These are phyloP conservation scores for Rhodotorula sp. DNA, from an alignment of 1,284 basidiomycete species.

Conservation along the genomic window DNA sequence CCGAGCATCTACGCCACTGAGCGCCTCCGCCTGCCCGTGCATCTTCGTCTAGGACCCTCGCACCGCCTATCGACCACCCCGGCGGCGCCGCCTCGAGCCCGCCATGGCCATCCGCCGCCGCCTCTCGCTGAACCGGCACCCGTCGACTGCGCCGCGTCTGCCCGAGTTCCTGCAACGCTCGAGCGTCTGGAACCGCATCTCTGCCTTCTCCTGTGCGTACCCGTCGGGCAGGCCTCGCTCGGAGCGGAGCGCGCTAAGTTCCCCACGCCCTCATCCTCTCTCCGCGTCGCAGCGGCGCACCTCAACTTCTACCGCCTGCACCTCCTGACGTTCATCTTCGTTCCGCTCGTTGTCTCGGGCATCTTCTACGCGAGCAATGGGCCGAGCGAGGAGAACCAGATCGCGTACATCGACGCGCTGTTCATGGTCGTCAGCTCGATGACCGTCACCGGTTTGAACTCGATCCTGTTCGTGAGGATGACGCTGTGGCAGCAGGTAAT, in stretches of 20 bases:
- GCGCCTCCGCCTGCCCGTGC: too few species aligned
- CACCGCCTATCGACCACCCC: background rate
- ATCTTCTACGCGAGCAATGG: slow-evolving; percentile 53
- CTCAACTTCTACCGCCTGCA: slow-evolving; percentile 49
- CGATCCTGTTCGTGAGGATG: slow-evolving; percentile 32
- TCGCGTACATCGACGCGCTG: slow-evolving; percentile 51
- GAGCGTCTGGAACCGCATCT: slow-evolving; percentile 12
- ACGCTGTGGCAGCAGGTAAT: slow-evolving; percentile 45
- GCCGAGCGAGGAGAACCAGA: slow-evolving; percentile 37
- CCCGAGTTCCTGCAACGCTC: slow-evolving; percentile 24
- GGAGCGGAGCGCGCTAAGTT: too few species aligned
- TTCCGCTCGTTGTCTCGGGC: slow-evolving; percentile 49
- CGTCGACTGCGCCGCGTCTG: slow-evolving; percentile 19
- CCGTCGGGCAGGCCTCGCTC: too few species aligned
- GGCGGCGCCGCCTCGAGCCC: background rate
- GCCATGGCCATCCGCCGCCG: slow-evolving; percentile 3
- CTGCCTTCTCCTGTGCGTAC: slow-evolving; percentile 19
- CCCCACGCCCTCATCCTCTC: too few species aligned
- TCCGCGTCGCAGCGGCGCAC: slow-evolving; percentile 26
- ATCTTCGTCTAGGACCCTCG: too few species aligned
- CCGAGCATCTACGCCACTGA: too few species aligned
- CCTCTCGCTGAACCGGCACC: slow-evolving; percentile 24
- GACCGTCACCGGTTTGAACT: slow-evolving; percentile 42
- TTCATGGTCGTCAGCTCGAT: slow-evolving; percentile 41
- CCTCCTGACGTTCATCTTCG: slow-evolving; percentile 50